phyloP scores from a whole-genome alignment of 2,329 filamentous ascomycete genomes.

The Diaporthe sp. region DNA sequence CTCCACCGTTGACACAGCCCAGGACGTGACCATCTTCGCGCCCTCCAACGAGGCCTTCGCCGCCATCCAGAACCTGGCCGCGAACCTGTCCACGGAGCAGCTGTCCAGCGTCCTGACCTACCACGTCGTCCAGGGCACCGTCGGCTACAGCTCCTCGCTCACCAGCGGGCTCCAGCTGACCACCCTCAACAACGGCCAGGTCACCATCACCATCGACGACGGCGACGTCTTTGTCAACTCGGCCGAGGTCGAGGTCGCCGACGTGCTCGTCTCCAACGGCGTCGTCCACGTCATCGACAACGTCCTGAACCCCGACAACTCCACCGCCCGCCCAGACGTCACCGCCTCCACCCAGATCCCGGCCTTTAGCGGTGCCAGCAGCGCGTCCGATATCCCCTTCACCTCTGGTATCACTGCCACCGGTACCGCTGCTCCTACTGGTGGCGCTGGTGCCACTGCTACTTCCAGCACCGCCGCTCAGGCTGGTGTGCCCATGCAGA shows the following conservation, averaged over 20 bases:
- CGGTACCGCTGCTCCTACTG: conserved; percentile 1
- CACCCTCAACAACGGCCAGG: conserved; percentile 61
- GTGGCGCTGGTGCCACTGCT: neutral
- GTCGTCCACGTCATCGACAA: conserved; percentile 71
- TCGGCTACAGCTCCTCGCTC: conserved; percentile 64
- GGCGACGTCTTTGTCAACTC: conserved; percentile 63
- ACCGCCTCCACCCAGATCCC: conserved; percentile 52
- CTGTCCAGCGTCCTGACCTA: conserved; percentile 71
- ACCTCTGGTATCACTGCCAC: conserved; percentile 28
- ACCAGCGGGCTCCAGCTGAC: conserved; percentile 46
- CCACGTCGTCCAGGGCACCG: conserved; percentile 71
- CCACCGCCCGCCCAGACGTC: conserved; percentile 54
- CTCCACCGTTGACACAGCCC: conserved; percentile 54
- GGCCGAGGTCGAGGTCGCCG: conserved; percentile 66
- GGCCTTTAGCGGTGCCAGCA: conserved; percentile 47
- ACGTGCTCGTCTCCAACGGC: conserved; percentile 70
- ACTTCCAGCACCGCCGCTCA: neutral
- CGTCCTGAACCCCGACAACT: conserved; percentile 61
- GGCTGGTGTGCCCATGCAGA: conserved; percentile 35
- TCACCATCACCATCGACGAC: conserved; percentile 60
- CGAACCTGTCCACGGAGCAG: conserved; percentile 60
- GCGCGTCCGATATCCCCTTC: conserved; percentile 41
- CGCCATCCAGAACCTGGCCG: conserved; percentile 66
- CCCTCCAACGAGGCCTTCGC: conserved; percentile 73
- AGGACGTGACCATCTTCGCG: conserved; percentile 74